Percentiles rank a stretch among this genome's conserved stretches.
These are phyloP conservation scores for Volvox africanus DNA, from an alignment of 139 green algal species.

Conservation along the genomic window DNA sequence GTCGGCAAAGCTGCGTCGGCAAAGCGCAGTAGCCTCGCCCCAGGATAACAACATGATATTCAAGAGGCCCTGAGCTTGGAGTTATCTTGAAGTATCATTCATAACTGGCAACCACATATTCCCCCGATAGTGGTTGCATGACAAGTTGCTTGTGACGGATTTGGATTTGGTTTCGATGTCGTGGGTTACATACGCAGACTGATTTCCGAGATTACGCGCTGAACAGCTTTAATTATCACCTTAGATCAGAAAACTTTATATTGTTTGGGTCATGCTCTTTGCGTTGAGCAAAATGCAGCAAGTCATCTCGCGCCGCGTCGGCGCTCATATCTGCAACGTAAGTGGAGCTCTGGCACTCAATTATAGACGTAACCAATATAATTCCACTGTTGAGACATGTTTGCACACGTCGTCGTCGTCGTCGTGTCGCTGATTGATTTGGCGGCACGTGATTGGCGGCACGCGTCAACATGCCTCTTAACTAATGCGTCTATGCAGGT, in stretches of 20 bases:
- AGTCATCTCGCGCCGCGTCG: not conserved
- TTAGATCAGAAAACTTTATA: not conserved
- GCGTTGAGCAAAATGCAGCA: slow-evolving; percentile 4
- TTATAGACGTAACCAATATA: not conserved
- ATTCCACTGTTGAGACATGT: not conserved
- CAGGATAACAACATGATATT: not conserved
- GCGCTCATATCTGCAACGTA: not conserved
- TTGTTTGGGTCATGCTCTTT: not conserved
- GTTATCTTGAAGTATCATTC: too few relatives aligned
- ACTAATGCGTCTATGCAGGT: not conserved
- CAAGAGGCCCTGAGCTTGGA: not conserved
- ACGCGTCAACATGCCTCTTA: not conserved
- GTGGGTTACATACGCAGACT: too few relatives aligned
- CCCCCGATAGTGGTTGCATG: too few relatives aligned
- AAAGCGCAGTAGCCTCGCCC: not conserved
- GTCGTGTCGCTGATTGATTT: not conserved
- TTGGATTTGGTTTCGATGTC: too few relatives aligned
- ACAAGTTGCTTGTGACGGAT: too few relatives aligned
- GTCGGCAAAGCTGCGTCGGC: not conserved
- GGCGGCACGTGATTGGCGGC: not conserved
- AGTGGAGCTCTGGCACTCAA: not conserved
- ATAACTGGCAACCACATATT: too few relatives aligned
- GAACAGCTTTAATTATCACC: too few relatives aligned
- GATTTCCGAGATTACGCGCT: too few relatives aligned
- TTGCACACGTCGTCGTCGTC: not conserved